These are phyloP conservation scores for Cyclotella kingstonii DNA, from an alignment of 108 stramenopile species.

Conservation along the genomic window DNA sequence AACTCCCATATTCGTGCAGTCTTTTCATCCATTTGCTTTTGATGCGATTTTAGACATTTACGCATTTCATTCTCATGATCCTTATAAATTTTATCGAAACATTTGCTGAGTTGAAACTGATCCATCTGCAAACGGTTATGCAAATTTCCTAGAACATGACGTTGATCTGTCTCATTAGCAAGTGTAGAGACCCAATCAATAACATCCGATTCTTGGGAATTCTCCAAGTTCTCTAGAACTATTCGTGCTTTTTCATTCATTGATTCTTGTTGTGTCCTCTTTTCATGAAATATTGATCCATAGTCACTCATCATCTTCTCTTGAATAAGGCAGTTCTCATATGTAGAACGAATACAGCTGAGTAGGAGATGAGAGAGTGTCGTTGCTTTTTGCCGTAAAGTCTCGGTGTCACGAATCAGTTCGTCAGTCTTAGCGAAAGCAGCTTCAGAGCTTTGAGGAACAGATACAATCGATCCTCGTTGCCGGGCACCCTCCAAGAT, in stretches of 20 bases:
- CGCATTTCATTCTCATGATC: slow-evolving; percentile 15
- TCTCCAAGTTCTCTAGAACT: slow-evolving; percentile 18
- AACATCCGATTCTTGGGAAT: slow-evolving; percentile 26
- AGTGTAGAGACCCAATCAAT: slow-evolving; percentile 37
- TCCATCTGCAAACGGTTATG: slow-evolving; percentile 43
- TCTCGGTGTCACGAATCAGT: slow-evolving; percentile 26
- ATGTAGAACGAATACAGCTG: slow-evolving; percentile 30
- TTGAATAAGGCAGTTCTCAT: slow-evolving; percentile 39
- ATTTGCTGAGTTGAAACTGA: slow-evolving; percentile 38
- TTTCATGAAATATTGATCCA: slow-evolving; percentile 25
- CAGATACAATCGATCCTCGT: slow-evolving; percentile 25
- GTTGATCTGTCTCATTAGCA: slow-evolving; percentile 26
- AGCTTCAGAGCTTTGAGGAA: slow-evolving; percentile 16
- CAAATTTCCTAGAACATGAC: slow-evolving; percentile 33
- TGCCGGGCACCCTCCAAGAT: slow-evolving; percentile 23
- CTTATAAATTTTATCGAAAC: slow-evolving; percentile 29
- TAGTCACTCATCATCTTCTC: slow-evolving; percentile 31
- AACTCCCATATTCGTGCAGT: slow-evolving; percentile 24
- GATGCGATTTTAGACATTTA: slow-evolving; percentile 18
- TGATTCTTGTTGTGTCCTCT: slow-evolving; percentile 9
- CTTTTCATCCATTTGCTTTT: slow-evolving; percentile 14
- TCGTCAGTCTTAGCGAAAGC: slow-evolving; percentile 31
- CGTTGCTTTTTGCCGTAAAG: slow-evolving; percentile 9
- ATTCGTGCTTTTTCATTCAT: slow-evolving; percentile 32
- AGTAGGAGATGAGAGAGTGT: slow-evolving; percentile 17